Conservation (phyloP, 148 eudicot species). For the Limonium bicolor region DNA sequence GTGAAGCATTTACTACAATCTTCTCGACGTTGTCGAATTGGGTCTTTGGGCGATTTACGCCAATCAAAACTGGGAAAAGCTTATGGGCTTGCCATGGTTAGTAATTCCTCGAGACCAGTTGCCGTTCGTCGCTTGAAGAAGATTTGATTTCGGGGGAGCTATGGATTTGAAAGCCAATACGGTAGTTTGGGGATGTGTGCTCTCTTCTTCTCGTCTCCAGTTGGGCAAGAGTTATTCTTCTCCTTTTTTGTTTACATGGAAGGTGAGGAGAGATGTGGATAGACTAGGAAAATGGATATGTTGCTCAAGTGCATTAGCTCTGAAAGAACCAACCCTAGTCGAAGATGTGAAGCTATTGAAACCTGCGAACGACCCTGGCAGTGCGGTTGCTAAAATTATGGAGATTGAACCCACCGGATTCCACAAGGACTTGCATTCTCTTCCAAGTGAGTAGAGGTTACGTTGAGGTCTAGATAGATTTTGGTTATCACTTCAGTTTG, state of each 20-base stretch:
- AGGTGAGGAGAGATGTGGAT: slow-evolving; percentile 14
- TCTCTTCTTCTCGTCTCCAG: slow-evolving; percentile 18
- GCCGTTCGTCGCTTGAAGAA: not conserved
- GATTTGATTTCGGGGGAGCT: not conserved
- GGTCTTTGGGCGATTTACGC: slow-evolving; percentile 12
- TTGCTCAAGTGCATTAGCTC: slow-evolving; percentile 14
- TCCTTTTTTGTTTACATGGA: slow-evolving; percentile 11
- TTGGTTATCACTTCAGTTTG: no score
- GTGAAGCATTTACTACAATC: no score
- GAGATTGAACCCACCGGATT: slow-evolving; percentile 13
- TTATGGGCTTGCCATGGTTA: not conserved
- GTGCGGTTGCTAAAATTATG: slow-evolving; percentile 7
- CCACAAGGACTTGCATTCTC: slow-evolving; percentile 30
- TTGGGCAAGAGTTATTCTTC: slow-evolving; percentile 13
- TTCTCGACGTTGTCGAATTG: slow-evolving; percentile 15
- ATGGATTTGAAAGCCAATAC: slow-evolving; percentile 31
- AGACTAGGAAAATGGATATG: slow-evolving; percentile 20
- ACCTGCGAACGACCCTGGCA: slow-evolving; percentile 10
- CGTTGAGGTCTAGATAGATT: no score
- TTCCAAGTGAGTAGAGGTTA: slow-evolving; percentile 30
- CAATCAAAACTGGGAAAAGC: not conserved
- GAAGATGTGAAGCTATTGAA: slow-evolving; percentile 31
- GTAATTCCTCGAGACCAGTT: not conserved
- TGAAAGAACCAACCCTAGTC: slow-evolving; percentile 19
- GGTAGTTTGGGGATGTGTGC: slow-evolving; percentile 16